Evolutionary conservation across 202 grass and related monocot genomes (phyloP), one percentile per base, ranked within the genome.

Genomic region (Panicum hallii): DNA sequence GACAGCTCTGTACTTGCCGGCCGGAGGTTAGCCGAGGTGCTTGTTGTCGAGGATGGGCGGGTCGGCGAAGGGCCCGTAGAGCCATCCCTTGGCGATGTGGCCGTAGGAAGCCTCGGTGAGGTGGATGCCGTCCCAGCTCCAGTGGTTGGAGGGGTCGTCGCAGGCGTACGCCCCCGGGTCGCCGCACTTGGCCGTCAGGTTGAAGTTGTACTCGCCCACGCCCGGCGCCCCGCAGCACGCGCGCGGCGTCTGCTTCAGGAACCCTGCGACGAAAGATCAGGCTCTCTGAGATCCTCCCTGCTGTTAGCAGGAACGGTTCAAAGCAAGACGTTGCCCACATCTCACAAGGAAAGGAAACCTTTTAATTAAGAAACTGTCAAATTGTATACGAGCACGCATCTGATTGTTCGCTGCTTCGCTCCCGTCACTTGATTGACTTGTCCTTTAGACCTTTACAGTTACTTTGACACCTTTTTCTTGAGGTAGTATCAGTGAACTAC

Each of bases 61-160:
- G 70, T 84, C 75, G 47, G 88, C 90, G 62, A 87, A 90, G 41
- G 96, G 93, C 11, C 96, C 96, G 43, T 95, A 63, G 66, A 99
- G 88, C 96, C 96, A 99, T 11, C 93, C 93, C 58, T 66, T 80
- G 74, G 93, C 81, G 46, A 99, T 95, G 86, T 92, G 86, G 47
- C 77, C 83, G 26, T 98, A 82, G 56, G 93, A 80, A 0, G 93
- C 82, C 38, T 98, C 93, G 3, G 95, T 95, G 56, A 95, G 87
- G 73, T 98, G 93, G 57, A 95, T 64, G 41, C 95, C 95, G 58
- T 98, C 95, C 93, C 93, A 98, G 77, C 84, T 89, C 84, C 83
- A 82, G 79, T 94, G 92, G 56, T 89, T 85, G 20, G 96, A 82
- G 1, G 91, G 91, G 43, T 91, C 87, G 1, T 26, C 47, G 71